Base-by-base conservation (phyloP, 345 rosid genomes). In the Murraya paniculata region DNA sequence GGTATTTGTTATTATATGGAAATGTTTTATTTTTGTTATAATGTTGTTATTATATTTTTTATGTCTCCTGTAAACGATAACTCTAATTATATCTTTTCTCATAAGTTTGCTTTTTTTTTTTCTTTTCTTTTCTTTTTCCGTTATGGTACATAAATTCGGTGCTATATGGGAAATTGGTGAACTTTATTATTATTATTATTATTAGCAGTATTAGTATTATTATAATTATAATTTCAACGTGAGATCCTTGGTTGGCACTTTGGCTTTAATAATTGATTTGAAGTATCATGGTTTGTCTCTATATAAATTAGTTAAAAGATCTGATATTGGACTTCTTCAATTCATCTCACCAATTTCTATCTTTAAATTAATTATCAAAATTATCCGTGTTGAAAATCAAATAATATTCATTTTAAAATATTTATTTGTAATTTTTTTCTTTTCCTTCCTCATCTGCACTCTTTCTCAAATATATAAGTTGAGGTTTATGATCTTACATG, bases 11-110 rank as follows among this genome's bases (percentile, higher is more conserved):
- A 56, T 68, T 60, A 62, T 76, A 14, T 59, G 80, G 57, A 80
- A 71, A 67, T 66, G 79, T 50, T 72, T 8, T 62, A 68, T 67
- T 76, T 33, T 62, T 77, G 72, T 76, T 33, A 39, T 67, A 58
- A 35, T 25, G 7, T 60, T 74, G 2, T 41, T 61, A 25, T 72
- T 22, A 39, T 61, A 31, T 64, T 74, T 74, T 80, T 62, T 6
- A 70, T 69, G 41, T 73, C 68, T 64, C 57, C 24, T 77, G 68
- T 71, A 71, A 41, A 80, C 71, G 75, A 71, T 78, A 36, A 59
- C 68, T 80, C 31, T 22, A 21, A 58, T 57, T 78, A 36, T 69
- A 50, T 19, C 50, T 74, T 18, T 36, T 55, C 62, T 45, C 13
- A 24, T 62, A 13, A 41, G 10, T 64, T 64, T 30, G 0, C n/a